Evolutionary conservation across 495 filamentous ascomycete species (phyloP), one percentile per base, ranked within the genome.

Genomic region (Penicillium subrubescens): DNA sequence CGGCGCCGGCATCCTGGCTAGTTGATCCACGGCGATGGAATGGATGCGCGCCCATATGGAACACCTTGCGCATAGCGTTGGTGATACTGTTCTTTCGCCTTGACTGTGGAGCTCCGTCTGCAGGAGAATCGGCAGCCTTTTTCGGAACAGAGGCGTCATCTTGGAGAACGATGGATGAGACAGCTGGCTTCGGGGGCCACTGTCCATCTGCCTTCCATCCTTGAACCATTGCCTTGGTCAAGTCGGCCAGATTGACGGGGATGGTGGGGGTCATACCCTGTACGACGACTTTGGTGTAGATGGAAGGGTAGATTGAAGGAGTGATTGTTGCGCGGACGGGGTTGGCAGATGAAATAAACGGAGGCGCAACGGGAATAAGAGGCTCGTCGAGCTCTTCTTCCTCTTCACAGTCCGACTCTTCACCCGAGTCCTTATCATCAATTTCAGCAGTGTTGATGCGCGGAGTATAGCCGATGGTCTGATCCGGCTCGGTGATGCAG

Each of bases 201-300:
- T 96, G 90, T 21, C 93, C 95, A 71, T 96, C 93, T 48, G 90
- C 84, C 75, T 96, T 94, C 95, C 95, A 98, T 35, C 95, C 95
- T 44, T 89, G 84, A 3, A 98, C 93, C 68, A 94, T 89, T 33
- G 91, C 85, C n/a, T 87, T 83, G 25, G 89, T 87, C 71, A 97
- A 84, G 69, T 96, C 90, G 37, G 82, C 75, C 7, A 99, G 85
- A 68, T 97, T 97, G 62, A 99, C 89, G 17, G 95, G 95, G 11
- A 96, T 87, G 1, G 87, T 87, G 0, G 95, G 94, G 1, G 91
- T 89, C 62, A 92, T 83, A 19, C 83, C 83, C 67, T 95, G 87
- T 5, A 92, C 68, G 41, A 97, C 84, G 57, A 96, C 87, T 73
- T 97, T 96, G 70, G 87, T 88, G 80, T 97, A 98, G 60, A 99